A percentile compares a stretch with the other conserved stretches of the same genome.
These are phyloP conservation scores for Phytophthora tentaculata DNA, from an alignment of 352 stramenopile species.

Conservation along the genomic window DNA sequence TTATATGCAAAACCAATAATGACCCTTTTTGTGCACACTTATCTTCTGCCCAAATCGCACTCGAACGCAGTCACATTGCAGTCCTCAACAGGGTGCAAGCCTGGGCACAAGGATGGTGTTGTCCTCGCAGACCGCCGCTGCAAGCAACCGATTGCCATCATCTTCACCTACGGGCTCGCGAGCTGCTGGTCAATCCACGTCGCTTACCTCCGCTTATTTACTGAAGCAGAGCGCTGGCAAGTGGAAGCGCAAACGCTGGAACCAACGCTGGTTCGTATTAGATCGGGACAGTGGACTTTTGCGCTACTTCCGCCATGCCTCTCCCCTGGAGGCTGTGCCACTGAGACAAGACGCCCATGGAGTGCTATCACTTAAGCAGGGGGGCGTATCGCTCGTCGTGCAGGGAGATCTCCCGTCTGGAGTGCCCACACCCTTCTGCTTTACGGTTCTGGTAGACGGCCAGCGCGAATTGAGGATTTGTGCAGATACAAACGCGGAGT, in stretches of 20 bases:
- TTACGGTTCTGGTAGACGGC: constrained; percentile 56
- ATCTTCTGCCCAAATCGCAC: too few species aligned
- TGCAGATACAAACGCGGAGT: constrained; percentile 72
- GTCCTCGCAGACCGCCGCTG: not conserved
- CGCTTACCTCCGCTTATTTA: constrained; percentile 63
- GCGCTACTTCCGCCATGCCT: constrained; percentile 79
- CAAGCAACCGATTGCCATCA: constrained; percentile 1
- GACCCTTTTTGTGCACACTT: too few species aligned
- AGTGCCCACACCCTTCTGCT: constrained; percentile 85
- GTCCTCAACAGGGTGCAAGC: not conserved
- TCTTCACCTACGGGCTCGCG: not conserved
- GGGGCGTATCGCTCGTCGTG: constrained; percentile 66
- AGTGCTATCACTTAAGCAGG: constrained; percentile 48
- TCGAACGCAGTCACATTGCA: too few species aligned
- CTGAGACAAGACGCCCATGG: constrained; percentile 69
- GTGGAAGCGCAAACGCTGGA: constrained; percentile 84
- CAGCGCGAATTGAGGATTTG: constrained; percentile 61
- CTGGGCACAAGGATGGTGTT: constrained; percentile 12
- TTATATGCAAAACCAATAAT: too few species aligned
- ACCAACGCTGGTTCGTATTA: constrained; percentile 85
- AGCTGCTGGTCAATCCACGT: constrained; percentile 13
- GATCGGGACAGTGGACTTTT: constrained; percentile 66
- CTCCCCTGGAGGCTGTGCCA: constrained; percentile 53
- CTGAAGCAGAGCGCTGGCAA: constrained; percentile 83
- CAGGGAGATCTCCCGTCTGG: constrained; percentile 70